These are phyloP conservation scores for Pisolithus orientalis DNA, from an alignment of 768 basidiomycete species.

Conservation along the genomic window DNA sequence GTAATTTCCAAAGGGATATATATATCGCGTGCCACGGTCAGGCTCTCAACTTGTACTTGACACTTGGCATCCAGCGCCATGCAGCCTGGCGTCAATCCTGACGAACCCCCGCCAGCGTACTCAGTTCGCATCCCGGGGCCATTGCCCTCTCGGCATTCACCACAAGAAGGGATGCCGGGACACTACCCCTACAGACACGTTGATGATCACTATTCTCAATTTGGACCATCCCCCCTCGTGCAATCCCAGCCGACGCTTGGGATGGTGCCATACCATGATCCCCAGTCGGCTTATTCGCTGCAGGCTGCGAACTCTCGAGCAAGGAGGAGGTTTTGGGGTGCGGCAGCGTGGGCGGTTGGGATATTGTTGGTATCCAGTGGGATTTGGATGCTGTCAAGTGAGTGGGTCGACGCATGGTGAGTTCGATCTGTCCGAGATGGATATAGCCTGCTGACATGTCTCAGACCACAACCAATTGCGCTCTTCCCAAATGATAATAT, in stretches of 20 bases:
- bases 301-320: slow-evolving; percentile 34
- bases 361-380: slow-evolving; percentile 25
- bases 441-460: too few relatives aligned
- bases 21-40: too few relatives aligned
- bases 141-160: slow-evolving; percentile 15
- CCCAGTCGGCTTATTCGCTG: slow-evolving; percentile 32
- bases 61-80: background rate
- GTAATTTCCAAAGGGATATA: too few relatives aligned
- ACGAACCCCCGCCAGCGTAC: slow-evolving; percentile 16
- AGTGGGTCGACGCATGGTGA: too few relatives aligned
- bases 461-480: too few relatives aligned
- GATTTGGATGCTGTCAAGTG: slow-evolving; percentile 11
- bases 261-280: slow-evolving; percentile 38
- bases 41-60: too few relatives aligned
- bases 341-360: slow-evolving; percentile 33
- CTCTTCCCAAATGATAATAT: too few relatives aligned
- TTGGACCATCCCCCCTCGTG: slow-evolving; percentile 38
- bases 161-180: slow-evolving; percentile 7
- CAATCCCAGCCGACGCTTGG: slow-evolving; percentile 30
- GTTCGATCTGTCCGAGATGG: too few relatives aligned
- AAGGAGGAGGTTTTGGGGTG: slow-evolving; percentile 38
- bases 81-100: slow-evolving; percentile 15
- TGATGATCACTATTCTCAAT: slow-evolving; percentile 12
- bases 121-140: slow-evolving; percentile 1
- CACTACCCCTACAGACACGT: slow-evolving; percentile 10